Evolutionary conservation across 75 land plant genomes (phyloP), one percentile per base, ranked within the genome.

Genomic region (Pseudotsuga menziesii): DNA sequence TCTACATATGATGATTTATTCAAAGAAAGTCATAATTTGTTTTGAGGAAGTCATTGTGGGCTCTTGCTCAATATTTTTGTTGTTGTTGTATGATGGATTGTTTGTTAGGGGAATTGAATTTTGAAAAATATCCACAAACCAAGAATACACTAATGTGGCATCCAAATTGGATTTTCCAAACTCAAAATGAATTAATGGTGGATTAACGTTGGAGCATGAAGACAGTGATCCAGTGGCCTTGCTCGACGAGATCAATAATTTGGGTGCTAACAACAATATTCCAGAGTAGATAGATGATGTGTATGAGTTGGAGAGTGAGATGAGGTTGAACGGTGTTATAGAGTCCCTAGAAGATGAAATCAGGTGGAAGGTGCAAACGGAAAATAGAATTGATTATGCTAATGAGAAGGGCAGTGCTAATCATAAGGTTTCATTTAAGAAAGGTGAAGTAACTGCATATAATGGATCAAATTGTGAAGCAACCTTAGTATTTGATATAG

Each of bases 271-370:
- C 0, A 0, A 41, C 0, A 41, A 6, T 3, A 41, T 5, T 41
- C 44, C 44, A 41, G 44, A 41, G 44, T 5, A 6, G 44, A 41
- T 0, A 41, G 44, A 41, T 41, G 44, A 5, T 41, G 44, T 0
- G 0, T 5, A 4, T 41, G 44, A 41, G 0, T 0, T 39, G 9
- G 67, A 32, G 26, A 39, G 17, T 20, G 71, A 67, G 44, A 41
- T 17, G 22, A 67, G 71, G 36, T 4, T 67, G 19, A 67, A 67
- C 1, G 20, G 35, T 41, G 71, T 67, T 36, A 67, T 67, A 3
- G 19, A 67, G 11, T 67, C 71, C 36, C 48, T 67, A 2, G 44
- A 67, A n/a, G 71, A 67, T 15, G 71, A 67, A 20, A 67, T 67
- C 6, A 44, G 44, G 7, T 39, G 17, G 2, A 67, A 36, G 48